Evolutionary conservation across 2,329 filamentous ascomycete genomes (phyloP).

Genomic region (Fusarium multiceps): DNA sequence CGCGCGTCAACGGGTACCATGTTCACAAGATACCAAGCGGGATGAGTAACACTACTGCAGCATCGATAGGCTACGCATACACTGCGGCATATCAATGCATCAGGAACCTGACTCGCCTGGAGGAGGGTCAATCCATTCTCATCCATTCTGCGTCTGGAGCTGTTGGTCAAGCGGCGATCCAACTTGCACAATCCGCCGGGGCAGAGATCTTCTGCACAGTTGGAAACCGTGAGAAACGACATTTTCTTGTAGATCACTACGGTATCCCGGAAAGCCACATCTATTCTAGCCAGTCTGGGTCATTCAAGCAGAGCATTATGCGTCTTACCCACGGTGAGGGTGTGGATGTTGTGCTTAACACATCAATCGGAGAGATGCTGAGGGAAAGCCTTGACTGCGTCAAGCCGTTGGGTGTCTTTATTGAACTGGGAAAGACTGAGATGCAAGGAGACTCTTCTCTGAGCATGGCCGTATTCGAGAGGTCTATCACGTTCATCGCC

Average conservation of each 20-base stretch:
- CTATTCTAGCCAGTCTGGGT: not conserved
- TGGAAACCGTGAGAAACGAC: not conserved
- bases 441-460: not conserved
- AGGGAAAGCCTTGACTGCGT: conserved; percentile 11
- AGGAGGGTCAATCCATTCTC: not conserved
- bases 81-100: conserved; percentile 6
- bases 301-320: not conserved
- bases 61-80: not conserved
- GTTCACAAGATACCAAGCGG: not conserved
- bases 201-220: conserved; percentile 8
- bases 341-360: conserved; percentile 4
- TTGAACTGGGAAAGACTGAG: not conserved
- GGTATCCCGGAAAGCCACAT: not conserved
- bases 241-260: not conserved
- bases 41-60: not conserved
- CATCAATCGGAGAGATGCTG: conserved; percentile 1
- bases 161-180: conserved; percentile 10
- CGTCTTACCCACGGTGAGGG: not conserved
- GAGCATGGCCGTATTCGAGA: conserved; percentile 1
- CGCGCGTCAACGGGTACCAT: conserved; percentile 4
- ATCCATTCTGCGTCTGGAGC: conserved; percentile 8
- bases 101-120: not conserved
- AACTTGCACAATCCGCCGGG: not conserved
- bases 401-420: not conserved
- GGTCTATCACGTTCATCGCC: not conserved